phyloP scores from a whole-genome alignment of 2,329 filamentous ascomycete species.

The Thielaviopsis ethacetica region DNA sequence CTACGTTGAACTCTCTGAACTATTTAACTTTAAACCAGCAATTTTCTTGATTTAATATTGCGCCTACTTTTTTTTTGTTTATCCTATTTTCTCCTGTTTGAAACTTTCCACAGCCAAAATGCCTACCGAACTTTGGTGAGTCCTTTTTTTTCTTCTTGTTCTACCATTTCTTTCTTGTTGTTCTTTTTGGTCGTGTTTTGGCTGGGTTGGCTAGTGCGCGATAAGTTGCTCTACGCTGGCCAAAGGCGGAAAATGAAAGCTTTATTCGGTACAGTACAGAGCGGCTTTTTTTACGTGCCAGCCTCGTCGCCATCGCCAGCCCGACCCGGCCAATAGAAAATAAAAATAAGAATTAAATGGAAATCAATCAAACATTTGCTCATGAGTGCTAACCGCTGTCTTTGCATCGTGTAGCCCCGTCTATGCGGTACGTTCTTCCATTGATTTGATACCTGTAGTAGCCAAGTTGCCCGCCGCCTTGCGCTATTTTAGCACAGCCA shows the following conservation, averaged over 20 bases:
- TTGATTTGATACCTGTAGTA: conserved; percentile 11
- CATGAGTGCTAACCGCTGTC: no score
- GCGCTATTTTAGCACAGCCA: background rate
- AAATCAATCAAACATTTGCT: background rate
- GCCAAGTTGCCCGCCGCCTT: background rate
- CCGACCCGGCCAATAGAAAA: background rate
- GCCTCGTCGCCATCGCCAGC: background rate
- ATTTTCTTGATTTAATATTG: background rate
- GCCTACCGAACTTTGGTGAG: conserved; percentile 71
- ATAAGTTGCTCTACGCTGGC: background rate
- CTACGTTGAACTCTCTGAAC: background rate
- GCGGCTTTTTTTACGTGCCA: background rate
- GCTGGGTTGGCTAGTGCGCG: background rate
- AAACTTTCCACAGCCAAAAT: conserved; percentile 36
- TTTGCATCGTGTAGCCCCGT: conserved; percentile 54
- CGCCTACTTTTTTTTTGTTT: conserved; percentile 3
- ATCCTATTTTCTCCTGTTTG: background rate
- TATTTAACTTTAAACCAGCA: conserved; percentile 10
- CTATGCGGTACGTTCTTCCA: conserved; percentile 75
- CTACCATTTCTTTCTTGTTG: conserved; percentile 14
- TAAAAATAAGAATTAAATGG: background rate
- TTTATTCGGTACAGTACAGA: background rate
- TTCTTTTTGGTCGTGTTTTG: background rate
- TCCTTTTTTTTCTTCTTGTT: conserved; percentile 22
- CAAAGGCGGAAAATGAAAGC: background rate